Conservation (phyloP, 2,329 filamentous ascomycete genomes). For the Bipolaris bicolor region DNA sequence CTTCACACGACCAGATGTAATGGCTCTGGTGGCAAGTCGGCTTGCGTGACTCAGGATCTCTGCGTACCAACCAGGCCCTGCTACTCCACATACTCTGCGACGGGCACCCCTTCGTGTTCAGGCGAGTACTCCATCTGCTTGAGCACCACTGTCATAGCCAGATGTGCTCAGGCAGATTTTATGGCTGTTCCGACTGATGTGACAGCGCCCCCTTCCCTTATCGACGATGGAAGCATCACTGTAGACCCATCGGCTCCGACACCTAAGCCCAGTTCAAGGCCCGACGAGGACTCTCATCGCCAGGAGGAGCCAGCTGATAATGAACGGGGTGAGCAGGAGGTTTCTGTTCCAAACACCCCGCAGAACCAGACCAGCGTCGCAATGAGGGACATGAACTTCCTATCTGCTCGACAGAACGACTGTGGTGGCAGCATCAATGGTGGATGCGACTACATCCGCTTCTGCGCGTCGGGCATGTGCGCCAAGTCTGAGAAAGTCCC, state of each 20-base stretch:
- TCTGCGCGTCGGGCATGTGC: slow-evolving; percentile 5
- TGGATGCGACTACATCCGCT: slow-evolving; percentile 7
- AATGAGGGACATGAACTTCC: background rate
- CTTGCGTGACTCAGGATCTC: slow-evolving; percentile 3
- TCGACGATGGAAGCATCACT: background rate
- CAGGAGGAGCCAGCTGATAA: background rate
- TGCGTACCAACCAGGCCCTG: background rate
- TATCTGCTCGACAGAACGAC: background rate
- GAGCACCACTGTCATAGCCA: slow-evolving; percentile 1
- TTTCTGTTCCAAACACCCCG: background rate
- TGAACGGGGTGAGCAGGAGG: slow-evolving; percentile 2
- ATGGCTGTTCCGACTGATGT: background rate
- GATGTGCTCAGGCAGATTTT: background rate
- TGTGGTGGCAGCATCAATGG: slow-evolving; percentile 6
- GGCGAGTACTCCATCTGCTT: slow-evolving; percentile 4
- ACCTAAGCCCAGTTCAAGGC: background rate
- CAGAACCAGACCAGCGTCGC: slow-evolving; percentile 4
- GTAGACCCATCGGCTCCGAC: background rate
- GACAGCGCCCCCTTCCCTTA: slow-evolving; percentile 1
- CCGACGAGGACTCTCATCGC: background rate
- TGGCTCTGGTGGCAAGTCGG: background rate
- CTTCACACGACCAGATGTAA: background rate
- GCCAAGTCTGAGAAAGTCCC: slow-evolving; percentile 2
- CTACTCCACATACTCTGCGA: slow-evolving; percentile 2
- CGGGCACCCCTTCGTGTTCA: slow-evolving; percentile 1